Evolutionary conservation across 352 stramenopile genomes (phyloP).

Genomic region (Peronosclerospora sorghi): DNA sequence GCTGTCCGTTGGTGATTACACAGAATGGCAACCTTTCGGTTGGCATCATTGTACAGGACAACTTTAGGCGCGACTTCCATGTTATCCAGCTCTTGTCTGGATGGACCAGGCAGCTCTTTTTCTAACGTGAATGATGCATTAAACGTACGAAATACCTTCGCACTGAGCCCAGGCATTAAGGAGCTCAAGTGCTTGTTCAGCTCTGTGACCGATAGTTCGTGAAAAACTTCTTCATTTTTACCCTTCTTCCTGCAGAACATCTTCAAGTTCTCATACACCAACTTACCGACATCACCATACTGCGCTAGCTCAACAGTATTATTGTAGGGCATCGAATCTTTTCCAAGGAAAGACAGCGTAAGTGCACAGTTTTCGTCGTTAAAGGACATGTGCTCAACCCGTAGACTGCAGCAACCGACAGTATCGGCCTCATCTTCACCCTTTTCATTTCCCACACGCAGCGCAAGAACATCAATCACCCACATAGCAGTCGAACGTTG

Average conservation of each 20-base stretch:
- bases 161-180: slow-evolving; percentile 97
- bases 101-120: slow-evolving; percentile 84
- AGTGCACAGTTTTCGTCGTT: slow-evolving; percentile 87
- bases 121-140: slow-evolving; percentile 99
- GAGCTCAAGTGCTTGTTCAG: slow-evolving; percentile 98
- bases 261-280: slow-evolving; percentile 94
- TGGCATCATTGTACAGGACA: slow-evolving; percentile 99
- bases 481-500: slow-evolving; percentile 99
- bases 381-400: slow-evolving; percentile 98
- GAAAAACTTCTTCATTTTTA: slow-evolving; percentile 95
- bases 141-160: slow-evolving; percentile 99
- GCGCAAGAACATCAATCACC: slow-evolving; percentile 99
- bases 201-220: slow-evolving; percentile 90
- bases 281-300: slow-evolving; percentile 83
- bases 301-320: slow-evolving; percentile 95
- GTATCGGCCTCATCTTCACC: slow-evolving; percentile 98
- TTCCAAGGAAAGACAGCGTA: slow-evolving; percentile 98
- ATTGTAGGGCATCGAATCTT: slow-evolving; percentile 99
- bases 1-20: slow-evolving; percentile 99
- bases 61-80: slow-evolving; percentile 86
- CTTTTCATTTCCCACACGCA: slow-evolving; percentile 99
- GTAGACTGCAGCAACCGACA: slow-evolving; percentile 98
- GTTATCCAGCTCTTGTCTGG: slow-evolving; percentile 36
- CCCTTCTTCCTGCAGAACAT: slow-evolving; percentile 95
- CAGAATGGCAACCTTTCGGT: slow-evolving; percentile 99